Percentiles rank a stretch among this genome's conserved stretches.
Evolutionary conservation across 1,284 basidiomycete species (phyloP).

Genomic region (Blastosporella zonata): DNA sequence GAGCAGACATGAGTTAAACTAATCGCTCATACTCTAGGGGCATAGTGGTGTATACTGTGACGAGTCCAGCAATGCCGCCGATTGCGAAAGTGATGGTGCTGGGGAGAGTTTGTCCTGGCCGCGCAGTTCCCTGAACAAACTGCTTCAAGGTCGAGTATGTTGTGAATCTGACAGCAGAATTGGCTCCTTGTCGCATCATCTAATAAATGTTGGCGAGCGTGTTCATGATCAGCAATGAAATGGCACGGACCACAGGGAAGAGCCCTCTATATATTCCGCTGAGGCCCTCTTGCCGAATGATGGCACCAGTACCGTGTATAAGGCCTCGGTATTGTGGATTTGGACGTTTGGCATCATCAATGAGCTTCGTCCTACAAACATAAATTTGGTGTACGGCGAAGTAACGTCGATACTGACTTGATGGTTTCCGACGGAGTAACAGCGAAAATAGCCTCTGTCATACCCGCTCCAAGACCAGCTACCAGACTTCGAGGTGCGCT

Average conservation of each 20-base stretch:
- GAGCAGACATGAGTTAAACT: neutral
- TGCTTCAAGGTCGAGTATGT: slow-evolving; percentile 93
- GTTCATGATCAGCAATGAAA: neutral
- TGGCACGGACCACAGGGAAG: slow-evolving; percentile 79
- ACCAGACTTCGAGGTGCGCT: slow-evolving; percentile 81
- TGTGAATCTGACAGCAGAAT: slow-evolving; percentile 96
- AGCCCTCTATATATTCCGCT: slow-evolving; percentile 87
- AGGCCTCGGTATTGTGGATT: slow-evolving; percentile 88
- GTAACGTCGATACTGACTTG: slow-evolving; percentile 60
- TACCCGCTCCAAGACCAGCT: slow-evolving; percentile 92
- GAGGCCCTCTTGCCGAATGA: slow-evolving; percentile 83
- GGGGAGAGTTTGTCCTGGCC: slow-evolving; percentile 84
- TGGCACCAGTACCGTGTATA: slow-evolving; percentile 80
- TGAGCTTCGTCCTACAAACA: slow-evolving; percentile 89
- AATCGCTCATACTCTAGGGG: slow-evolving; percentile 69
- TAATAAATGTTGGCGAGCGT: slow-evolving; percentile 28
- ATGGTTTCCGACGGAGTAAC: slow-evolving; percentile 98
- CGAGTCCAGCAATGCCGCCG: slow-evolving; percentile 89
- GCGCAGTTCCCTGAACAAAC: slow-evolving; percentile 81
- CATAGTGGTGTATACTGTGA: slow-evolving; percentile 95
- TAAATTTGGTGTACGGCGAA: slow-evolving; percentile 2
- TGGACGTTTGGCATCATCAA: slow-evolving; percentile 88
- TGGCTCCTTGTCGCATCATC: slow-evolving; percentile 98
- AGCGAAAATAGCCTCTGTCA: slow-evolving; percentile 92
- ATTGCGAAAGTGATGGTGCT: slow-evolving; percentile 91